phyloP scores from a whole-genome alignment of 148 eudicot species.

The Salicornia ramosissima region DNA sequence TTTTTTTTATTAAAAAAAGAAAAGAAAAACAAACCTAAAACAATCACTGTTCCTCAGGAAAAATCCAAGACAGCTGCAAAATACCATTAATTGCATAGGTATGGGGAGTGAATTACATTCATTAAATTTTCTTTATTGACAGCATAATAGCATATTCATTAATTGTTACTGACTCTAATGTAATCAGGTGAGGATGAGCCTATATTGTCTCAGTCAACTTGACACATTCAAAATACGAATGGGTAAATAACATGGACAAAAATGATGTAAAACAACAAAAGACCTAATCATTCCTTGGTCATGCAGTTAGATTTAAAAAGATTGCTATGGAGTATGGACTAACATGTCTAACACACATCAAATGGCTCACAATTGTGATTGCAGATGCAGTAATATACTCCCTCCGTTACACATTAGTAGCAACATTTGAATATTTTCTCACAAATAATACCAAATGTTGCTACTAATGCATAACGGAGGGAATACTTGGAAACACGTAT shows the following conservation, averaged over 20 bases:
- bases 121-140: not conserved
- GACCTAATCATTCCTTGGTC: too few species aligned
- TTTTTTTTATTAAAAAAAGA: too few species aligned
- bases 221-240: not conserved
- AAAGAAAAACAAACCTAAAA: not conserved
- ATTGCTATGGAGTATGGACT: too few species aligned
- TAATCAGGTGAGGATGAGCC: not conserved
- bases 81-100: not conserved
- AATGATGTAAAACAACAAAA: not conserved
- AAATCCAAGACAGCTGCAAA: not conserved
- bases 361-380: not conserved
- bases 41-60: not conserved
- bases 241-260: not conserved
- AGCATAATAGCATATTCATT: not conserved
- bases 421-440: too few species aligned
- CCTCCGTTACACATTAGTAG: too few species aligned
- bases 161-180: not conserved
- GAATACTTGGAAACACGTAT: too few species aligned
- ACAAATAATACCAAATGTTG: too few species aligned
- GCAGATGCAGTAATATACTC: not conserved
- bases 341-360: not conserved
- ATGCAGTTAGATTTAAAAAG: too few species aligned
- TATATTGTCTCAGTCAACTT: not conserved
- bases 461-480: too few species aligned
- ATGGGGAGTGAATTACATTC: not conserved